Evolutionary conservation across 495 filamentous ascomycete genomes (phyloP), one percentile per base, ranked within the genome.

Genomic region (Darksidea phi): DNA sequence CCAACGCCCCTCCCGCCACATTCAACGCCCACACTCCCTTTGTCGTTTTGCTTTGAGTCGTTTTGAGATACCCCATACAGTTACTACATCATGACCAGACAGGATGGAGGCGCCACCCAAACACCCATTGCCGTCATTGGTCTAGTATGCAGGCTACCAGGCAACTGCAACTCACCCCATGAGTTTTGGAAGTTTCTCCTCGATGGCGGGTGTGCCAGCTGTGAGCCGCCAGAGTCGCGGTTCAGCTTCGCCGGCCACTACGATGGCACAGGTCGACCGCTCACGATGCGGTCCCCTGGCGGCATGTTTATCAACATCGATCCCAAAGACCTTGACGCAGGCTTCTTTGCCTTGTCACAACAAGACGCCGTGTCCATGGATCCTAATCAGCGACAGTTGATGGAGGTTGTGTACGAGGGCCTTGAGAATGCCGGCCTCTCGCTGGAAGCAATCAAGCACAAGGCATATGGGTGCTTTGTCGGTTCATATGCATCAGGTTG

Each of bases 231-330:
- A 20, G 5, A 4, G 41, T 43, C 41, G 41, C 4, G 41, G 15
- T 43, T 43, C 18, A 6, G 5, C 5, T 43, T 43, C 5, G 41
- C 3, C 41, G 41, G 41, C 13, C 41, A 43, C 41, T 43, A 43
- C 18, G 41, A 43, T 15, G 13, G 13, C 4, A 3, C 13, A 3
- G 41, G 41, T 4, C 13, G 41, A 15, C 41, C 41, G 4, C 4
- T 4, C 5, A 56, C 53, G n/a, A 56, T 56, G 53, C 2, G 6
- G 25, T 25, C 34, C 2, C 41, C 41, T 17, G 53, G 53, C 11
- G 53, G 53, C 53, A 56, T 56, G 53, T 56, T 56, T 36, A 21
- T 56, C 37, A 18, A 56, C 17, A 32, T 21, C 2, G 53, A 56
- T 46, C 53, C 53, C 4, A 8, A 5, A 3, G 34, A 47, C 8